Evolutionary conservation across 2,329 filamentous ascomycete species (phyloP), one percentile per base, ranked within the genome.

Genomic region (Zymoseptoria brevis): DNA sequence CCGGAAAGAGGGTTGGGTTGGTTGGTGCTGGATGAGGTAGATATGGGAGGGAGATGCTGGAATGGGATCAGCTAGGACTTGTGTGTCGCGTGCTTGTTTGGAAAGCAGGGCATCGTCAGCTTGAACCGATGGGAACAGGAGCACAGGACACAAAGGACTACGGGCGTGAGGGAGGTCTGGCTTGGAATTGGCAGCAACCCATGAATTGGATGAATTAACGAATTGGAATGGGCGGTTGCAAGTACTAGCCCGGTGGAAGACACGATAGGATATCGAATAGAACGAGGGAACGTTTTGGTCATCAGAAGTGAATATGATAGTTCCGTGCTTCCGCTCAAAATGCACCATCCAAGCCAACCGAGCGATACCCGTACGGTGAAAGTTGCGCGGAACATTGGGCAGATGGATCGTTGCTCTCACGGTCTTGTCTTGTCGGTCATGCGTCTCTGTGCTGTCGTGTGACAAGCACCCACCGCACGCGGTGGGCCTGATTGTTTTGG

Each of bases 1-100:
- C 64, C 19, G 69, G 66, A 3, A 64, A 65, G 29, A 58, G 67
- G 35, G 63, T 70, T 55, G 69, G 69, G 4, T 62, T 71, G 24
- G 68, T 71, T 8, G 68, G 68, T 13, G 64, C 68, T 45, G 66
- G 56, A 51, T 53, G 61, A 19, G 16, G 22, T n/a, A n/a, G n/a
- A n/a, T n/a, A n/a, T n/a, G n/a, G n/a, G n/a, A n/a, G n/a, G n/a
- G n/a, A n/a, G 11, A 16, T 3, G 5, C 16, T 51, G 50, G 11
- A 22, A 51, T 51, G 50, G 19, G 50, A 51, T 51, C 26, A 29
- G 26, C 26, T 29, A 29, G 26, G 8, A 1, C 26, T 29, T 29
- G 26, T n/a, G n/a, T n/a, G n/a, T 29, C 26, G 26, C 8, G 26
- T 29, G 26, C 22, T 24, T 6, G 22, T 24, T 5, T 24, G 22